These are phyloP conservation scores for Lumnitzera racemosa DNA, from an alignment of 345 rosid species.

Conservation along the genomic window DNA sequence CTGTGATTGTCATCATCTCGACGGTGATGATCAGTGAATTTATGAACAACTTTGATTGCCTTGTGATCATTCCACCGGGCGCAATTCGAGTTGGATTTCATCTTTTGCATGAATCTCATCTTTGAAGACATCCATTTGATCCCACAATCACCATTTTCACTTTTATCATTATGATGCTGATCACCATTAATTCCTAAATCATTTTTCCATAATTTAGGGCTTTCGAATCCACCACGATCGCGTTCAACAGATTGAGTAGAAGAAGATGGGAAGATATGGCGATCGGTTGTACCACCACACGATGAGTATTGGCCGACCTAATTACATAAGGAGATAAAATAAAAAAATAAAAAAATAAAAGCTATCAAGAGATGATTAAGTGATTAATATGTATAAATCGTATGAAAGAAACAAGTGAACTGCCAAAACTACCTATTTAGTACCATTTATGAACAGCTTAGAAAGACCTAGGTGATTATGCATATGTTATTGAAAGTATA, in stretches of 20 bases:
- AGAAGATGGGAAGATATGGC: neutral
- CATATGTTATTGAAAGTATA: no score
- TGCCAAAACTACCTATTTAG: no score
- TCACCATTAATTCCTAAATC: constrained; percentile 6
- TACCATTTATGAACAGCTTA: no score
- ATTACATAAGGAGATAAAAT: no score
- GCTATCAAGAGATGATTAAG: no score
- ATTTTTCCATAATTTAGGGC: constrained; percentile 1
- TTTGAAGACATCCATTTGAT: constrained; percentile 41
- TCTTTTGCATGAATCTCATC: constrained; percentile 34
- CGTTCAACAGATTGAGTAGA: neutral
- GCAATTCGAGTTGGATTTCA: constrained; percentile 15
- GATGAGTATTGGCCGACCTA: no score
- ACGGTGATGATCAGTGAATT: neutral
- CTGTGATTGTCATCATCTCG: neutral
- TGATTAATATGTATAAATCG: no score
- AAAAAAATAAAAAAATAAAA: no score
- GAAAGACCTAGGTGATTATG: no score
- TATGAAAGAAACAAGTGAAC: no score
- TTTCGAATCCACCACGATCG: neutral
- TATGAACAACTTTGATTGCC: neutral
- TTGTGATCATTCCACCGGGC: neutral
- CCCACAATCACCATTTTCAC: constrained; percentile 3
- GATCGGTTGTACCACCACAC: no score
- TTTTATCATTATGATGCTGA: constrained; percentile 2